Conservation (phyloP, 2,329 filamentous ascomycete genomes). For the Colletotrichum limetticola region DNA sequence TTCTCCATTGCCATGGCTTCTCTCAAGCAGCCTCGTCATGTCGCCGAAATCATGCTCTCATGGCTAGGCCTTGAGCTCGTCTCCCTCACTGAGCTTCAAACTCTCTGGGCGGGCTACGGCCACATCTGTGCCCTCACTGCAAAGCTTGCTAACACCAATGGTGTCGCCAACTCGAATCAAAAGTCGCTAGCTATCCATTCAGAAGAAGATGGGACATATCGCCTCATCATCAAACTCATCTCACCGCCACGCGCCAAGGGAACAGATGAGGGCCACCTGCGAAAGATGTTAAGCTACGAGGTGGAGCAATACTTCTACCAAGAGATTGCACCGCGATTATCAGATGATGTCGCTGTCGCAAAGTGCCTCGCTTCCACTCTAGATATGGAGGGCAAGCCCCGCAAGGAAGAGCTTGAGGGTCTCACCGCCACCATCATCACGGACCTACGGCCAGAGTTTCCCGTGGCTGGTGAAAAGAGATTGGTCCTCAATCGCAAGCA, state of each 20-base stretch:
- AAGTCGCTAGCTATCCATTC: conserved; percentile 36
- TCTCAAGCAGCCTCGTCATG: conserved; percentile 41
- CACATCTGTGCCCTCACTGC: conserved; percentile 67
- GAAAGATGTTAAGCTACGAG: conserved; percentile 75
- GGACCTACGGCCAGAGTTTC: conserved; percentile 64
- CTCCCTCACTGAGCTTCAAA: conserved; percentile 51
- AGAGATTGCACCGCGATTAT: conserved; percentile 61
- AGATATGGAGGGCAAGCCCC: conserved; percentile 39
- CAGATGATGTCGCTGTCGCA: conserved; percentile 57
- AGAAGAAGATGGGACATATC: conserved; percentile 40
- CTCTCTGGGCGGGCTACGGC: conserved; percentile 63
- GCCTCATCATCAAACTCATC: conserved; percentile 69
- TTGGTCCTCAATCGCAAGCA: conserved; percentile 57
- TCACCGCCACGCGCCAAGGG: conserved; percentile 54
- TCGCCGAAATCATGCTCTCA: conserved; percentile 53
- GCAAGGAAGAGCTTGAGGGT: conserved; percentile 45
- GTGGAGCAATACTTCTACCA: conserved; percentile 75
- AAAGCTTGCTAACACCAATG: conserved; percentile 36
- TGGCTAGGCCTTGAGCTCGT: conserved; percentile 52
- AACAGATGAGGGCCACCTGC: conserved; percentile 68
- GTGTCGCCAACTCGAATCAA: not conserved
- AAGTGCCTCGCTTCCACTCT: conserved; percentile 59
- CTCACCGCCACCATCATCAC: conserved; percentile 67
- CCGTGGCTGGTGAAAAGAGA: conserved; percentile 66
- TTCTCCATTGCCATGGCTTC: conserved; percentile 13